Percentiles rank a stretch among this genome's conserved stretches.
phyloP scores from a whole-genome alignment of 176 grass and related monocot species.

The Cenchrus purpureus region DNA sequence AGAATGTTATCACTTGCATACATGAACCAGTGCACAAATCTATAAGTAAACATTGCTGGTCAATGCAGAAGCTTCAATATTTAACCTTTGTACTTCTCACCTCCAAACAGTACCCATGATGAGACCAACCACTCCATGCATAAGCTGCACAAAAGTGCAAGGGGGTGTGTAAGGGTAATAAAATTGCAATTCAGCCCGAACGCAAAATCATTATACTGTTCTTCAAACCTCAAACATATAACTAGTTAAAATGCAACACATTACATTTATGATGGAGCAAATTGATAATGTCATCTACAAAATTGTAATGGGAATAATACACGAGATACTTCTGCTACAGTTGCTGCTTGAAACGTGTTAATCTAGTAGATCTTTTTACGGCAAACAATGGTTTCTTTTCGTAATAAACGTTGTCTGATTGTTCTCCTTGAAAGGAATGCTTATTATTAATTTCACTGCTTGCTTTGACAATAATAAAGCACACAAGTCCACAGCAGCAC shows the following conservation, averaged over 20 bases:
- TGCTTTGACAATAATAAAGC: conserved; percentile 18
- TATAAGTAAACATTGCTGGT: conserved; percentile 6
- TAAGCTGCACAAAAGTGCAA: conserved; percentile 67
- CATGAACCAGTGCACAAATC: conserved; percentile 18
- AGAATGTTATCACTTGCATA: conserved; percentile 19
- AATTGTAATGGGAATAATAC: not conserved
- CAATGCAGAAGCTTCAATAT: conserved; percentile 32
- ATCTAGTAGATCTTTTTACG: not conserved
- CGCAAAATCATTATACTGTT: not conserved
- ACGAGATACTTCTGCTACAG: not conserved
- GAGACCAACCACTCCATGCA: conserved; percentile 92
- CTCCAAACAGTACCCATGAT: conserved; percentile 93
- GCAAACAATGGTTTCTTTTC: not conserved
- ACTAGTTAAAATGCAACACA: conserved; percentile 1
- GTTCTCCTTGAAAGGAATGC: not conserved
- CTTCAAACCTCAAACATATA: conserved; percentile 24
- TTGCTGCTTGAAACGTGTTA: not conserved
- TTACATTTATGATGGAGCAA: not conserved
- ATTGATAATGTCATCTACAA: conserved; percentile 9
- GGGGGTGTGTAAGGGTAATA: not conserved
- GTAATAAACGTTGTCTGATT: not conserved
- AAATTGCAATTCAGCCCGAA: not conserved
- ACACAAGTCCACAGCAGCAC: not conserved
- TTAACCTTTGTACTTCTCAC: conserved; percentile 51
- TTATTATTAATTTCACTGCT: conserved; percentile 1